Evolutionary conservation across 202 grass and related monocot species (phyloP).

Genomic region (Saccharum hybrid): DNA sequence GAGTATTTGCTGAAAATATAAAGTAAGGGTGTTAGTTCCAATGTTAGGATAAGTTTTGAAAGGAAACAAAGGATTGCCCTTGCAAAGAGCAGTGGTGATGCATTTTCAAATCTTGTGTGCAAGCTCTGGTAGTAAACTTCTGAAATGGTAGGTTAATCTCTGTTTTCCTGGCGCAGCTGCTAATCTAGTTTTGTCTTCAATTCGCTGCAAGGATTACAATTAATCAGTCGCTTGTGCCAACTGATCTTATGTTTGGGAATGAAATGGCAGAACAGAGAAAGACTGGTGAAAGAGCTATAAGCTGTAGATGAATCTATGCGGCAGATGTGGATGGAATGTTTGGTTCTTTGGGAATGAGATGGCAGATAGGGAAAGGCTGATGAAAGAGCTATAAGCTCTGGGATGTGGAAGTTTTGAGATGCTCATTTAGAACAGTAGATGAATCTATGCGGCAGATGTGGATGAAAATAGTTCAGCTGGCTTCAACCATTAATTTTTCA

Average conservation of each 20-base stretch:
- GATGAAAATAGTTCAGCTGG: background rate
- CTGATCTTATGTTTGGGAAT: background rate
- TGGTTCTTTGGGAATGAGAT: no score
- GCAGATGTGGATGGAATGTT: no score
- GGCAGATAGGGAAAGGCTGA: no score
- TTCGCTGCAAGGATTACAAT: constrained; percentile 3
- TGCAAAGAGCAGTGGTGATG: constrained; percentile 33
- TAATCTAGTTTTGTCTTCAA: background rate
- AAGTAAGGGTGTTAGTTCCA: constrained; percentile 9
- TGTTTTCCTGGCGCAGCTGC: background rate
- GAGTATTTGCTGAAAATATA: constrained; percentile 35
- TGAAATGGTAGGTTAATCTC: background rate
- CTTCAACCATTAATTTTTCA: background rate
- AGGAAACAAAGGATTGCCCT: constrained; percentile 36
- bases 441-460: background rate
- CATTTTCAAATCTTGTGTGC: constrained; percentile 24
- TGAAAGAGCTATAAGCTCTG: no score
- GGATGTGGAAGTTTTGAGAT: no score
- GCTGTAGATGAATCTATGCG: no score
- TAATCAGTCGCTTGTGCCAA: background rate
- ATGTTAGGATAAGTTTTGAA: constrained; percentile 37
- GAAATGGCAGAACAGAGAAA: background rate
- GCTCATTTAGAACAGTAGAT: background rate
- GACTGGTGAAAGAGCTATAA: background rate
- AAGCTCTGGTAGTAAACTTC: background rate